Conservation (phyloP, 1,284 basidiomycete species). For the Trametes polyzona region DNA sequence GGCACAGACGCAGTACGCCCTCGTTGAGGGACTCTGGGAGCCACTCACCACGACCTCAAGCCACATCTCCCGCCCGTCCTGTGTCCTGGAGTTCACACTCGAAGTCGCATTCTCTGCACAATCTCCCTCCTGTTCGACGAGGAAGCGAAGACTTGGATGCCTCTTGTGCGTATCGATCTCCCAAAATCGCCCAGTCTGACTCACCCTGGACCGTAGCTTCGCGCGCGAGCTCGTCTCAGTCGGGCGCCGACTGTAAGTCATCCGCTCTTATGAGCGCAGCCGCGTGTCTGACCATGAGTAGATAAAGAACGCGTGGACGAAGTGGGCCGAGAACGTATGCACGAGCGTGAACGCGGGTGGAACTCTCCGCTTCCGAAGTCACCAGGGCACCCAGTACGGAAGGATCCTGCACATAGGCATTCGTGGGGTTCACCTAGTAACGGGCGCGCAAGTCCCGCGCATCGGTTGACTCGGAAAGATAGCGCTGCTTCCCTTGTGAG, state of each 20-base stretch:
- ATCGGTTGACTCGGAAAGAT: constrained; percentile 34
- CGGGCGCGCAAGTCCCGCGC: constrained; percentile 25
- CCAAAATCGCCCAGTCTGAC: background rate
- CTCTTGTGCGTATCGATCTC: constrained; percentile 28
- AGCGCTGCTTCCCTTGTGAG: constrained; percentile 43
- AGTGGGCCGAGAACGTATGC: constrained; percentile 17
- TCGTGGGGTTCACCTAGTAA: constrained; percentile 20
- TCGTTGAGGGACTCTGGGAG: constrained; percentile 13
- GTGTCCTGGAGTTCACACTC: constrained; percentile 35
- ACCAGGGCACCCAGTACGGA: constrained; percentile 14
- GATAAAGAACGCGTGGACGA: constrained; percentile 25
- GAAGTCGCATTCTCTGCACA: constrained; percentile 32
- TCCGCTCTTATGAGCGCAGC: background rate
- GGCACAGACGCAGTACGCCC: background rate
- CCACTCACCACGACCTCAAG: constrained; percentile 23
- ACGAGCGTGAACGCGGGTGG: constrained; percentile 31
- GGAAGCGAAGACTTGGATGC: constrained; percentile 31
- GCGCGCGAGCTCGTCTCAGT: constrained; percentile 30
- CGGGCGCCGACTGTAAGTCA: constrained; percentile 26
- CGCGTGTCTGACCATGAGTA: background rate
- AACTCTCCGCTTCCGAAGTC: constrained; percentile 29
- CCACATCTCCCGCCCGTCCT: constrained; percentile 19
- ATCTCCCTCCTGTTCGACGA: constrained; percentile 28
- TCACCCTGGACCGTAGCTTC: constrained; percentile 25
- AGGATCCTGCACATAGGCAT: constrained; percentile 18